phyloP scores from a whole-genome alignment of 306 rosid genomes.

The Cucumis melo region DNA sequence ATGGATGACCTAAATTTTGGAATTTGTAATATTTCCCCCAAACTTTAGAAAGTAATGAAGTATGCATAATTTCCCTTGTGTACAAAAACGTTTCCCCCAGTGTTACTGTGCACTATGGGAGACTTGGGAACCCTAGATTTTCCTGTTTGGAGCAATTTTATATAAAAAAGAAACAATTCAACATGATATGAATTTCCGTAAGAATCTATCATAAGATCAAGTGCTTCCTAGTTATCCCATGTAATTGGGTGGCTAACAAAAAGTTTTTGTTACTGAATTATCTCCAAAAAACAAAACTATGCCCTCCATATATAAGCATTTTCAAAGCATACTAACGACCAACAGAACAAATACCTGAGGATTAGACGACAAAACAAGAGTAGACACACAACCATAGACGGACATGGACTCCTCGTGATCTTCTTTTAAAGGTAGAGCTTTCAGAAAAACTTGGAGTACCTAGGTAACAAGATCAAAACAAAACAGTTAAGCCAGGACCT shows the following conservation, averaged over 20 bases:
- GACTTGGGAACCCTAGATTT: background rate
- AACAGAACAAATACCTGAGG: conserved; percentile 48
- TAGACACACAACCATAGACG: conserved; percentile 67
- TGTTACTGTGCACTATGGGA: background rate
- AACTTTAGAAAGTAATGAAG: too few relatives aligned
- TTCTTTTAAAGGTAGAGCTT: conserved; percentile 90
- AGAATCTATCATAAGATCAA: background rate
- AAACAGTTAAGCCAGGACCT: background rate
- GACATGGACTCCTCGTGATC: conserved; percentile 92
- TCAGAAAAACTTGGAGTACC: conserved; percentile 90
- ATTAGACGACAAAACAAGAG: conserved; percentile 80
- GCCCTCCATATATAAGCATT: background rate
- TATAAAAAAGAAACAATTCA: background rate
- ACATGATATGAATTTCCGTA: background rate
- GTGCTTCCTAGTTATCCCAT: background rate
- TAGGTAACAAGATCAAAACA: conserved; percentile 24
- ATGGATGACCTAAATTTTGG: too few relatives aligned
- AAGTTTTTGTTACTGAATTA: background rate
- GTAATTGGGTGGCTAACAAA: background rate
- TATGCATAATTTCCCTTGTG: too few relatives aligned
- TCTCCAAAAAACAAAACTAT: background rate
- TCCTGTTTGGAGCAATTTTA: too few relatives aligned
- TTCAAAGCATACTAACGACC: background rate
- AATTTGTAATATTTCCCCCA: too few relatives aligned
- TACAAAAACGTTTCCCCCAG: background rate